These are phyloP conservation scores for Solanum microdontum DNA, from an alignment of 257 asterid species.

Conservation along the genomic window DNA sequence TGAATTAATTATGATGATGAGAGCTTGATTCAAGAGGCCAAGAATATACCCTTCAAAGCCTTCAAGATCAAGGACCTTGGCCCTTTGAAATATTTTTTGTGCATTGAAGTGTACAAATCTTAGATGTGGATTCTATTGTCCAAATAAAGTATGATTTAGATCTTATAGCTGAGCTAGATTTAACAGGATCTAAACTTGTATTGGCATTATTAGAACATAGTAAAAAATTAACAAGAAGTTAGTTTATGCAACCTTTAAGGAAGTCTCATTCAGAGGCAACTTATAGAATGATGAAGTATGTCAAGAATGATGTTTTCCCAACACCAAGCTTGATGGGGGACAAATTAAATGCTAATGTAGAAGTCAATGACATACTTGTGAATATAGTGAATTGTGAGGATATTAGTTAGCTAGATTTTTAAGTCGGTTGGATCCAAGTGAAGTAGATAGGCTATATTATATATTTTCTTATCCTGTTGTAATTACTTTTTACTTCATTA, in stretches of 20 bases:
- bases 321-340: too few relatives aligned
- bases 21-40: not conserved
- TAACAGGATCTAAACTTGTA: not conserved
- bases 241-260: not conserved
- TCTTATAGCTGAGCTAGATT: not conserved
- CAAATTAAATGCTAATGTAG: too few relatives aligned
- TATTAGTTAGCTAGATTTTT: too few relatives aligned
- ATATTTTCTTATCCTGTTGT: too few relatives aligned
- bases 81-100: too few relatives aligned
- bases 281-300: not conserved
- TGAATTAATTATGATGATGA: not conserved
- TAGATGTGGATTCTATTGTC: not conserved
- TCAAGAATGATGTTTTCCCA: not conserved
- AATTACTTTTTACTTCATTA: too few relatives aligned
- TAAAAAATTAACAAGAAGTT: not conserved
- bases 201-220: not conserved
- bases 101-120: too few relatives aligned
- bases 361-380: too few relatives aligned
- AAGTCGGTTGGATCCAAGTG: too few relatives aligned
- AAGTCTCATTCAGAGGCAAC: not conserved
- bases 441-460: too few relatives aligned
- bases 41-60: not conserved
- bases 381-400: too few relatives aligned
- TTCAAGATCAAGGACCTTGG: not conserved
- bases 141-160: not conserved